These are phyloP conservation scores for Penicillium desertorum DNA, from an alignment of 495 filamentous ascomycete species.

Conservation along the genomic window DNA sequence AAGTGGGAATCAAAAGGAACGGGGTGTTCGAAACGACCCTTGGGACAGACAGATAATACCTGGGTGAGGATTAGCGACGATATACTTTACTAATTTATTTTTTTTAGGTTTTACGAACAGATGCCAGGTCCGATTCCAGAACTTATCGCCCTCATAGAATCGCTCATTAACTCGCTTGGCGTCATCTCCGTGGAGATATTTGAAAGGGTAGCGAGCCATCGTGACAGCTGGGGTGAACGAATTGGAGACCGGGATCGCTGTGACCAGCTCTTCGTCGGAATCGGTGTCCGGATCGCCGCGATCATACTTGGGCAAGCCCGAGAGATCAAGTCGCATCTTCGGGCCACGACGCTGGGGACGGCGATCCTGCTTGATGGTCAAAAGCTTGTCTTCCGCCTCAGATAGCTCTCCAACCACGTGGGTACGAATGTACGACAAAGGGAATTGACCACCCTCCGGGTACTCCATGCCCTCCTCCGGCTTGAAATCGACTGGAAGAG, in stretches of 20 bases:
- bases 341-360: not conserved
- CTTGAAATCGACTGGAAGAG: not conserved
- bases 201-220: conserved; percentile 60
- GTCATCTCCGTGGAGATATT: conserved; percentile 50
- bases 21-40: conserved; percentile 41
- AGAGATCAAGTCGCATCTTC: too few species aligned
- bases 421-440: conserved; percentile 8
- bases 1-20: conserved; percentile 61
- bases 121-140: conserved; percentile 66
- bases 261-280: not conserved
- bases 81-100: not conserved
- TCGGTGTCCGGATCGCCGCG: not conserved
- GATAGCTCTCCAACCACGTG: not conserved
- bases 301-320: not conserved
- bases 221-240: conserved; percentile 61
- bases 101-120: conserved; percentile 56
- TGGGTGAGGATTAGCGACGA: conserved; percentile 25
- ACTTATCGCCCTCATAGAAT: conserved; percentile 58
- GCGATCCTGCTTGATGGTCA: conserved; percentile 4
- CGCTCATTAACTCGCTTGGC: conserved; percentile 47
- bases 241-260: conserved; percentile 15
- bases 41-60: conserved; percentile 67
- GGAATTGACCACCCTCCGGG: too few species aligned
- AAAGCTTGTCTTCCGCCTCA: not conserved
- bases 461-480: not conserved